phyloP scores from a whole-genome alignment of 148 eudicot genomes.

The Fagopyrum esculentum region DNA sequence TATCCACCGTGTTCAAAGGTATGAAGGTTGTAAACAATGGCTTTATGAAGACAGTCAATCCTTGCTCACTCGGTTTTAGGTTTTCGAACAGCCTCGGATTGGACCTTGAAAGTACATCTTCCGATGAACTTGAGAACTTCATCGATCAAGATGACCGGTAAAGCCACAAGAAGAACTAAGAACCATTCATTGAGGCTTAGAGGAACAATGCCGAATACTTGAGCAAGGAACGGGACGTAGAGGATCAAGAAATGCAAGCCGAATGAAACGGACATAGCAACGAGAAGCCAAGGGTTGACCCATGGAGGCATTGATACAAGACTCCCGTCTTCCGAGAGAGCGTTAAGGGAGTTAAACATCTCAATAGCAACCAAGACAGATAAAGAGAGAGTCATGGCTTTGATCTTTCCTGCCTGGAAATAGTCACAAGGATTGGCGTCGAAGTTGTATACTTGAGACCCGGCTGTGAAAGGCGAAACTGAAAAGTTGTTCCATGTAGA shows the following conservation, averaged over 20 bases:
- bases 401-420: conserved; percentile 56
- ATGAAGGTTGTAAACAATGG: background rate
- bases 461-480: conserved; percentile 53
- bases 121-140: conserved; percentile 83
- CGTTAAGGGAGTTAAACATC: conserved; percentile 76
- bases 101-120: conserved; percentile 37
- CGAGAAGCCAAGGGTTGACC: conserved; percentile 67
- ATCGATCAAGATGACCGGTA: conserved; percentile 73
- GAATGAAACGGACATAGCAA: conserved; percentile 68
- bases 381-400: conserved; percentile 75
- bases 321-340: conserved; percentile 67
- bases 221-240: conserved; percentile 65
- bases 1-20: background rate
- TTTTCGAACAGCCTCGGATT: conserved; percentile 19
- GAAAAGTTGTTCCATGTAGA: conserved; percentile 49
- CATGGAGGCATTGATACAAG: conserved; percentile 73
- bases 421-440: conserved; percentile 59
- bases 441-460: conserved; percentile 45
- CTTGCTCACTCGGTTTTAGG: conserved; percentile 40
- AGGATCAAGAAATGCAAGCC: conserved; percentile 70
- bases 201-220: conserved; percentile 70
- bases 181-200: conserved; percentile 63
- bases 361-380: conserved; percentile 74
- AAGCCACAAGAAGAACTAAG: conserved; percentile 48
- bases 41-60: background rate